These are phyloP conservation scores for Haematococcus sp. DNA, from an alignment of 139 green algal species.

Conservation along the genomic window DNA sequence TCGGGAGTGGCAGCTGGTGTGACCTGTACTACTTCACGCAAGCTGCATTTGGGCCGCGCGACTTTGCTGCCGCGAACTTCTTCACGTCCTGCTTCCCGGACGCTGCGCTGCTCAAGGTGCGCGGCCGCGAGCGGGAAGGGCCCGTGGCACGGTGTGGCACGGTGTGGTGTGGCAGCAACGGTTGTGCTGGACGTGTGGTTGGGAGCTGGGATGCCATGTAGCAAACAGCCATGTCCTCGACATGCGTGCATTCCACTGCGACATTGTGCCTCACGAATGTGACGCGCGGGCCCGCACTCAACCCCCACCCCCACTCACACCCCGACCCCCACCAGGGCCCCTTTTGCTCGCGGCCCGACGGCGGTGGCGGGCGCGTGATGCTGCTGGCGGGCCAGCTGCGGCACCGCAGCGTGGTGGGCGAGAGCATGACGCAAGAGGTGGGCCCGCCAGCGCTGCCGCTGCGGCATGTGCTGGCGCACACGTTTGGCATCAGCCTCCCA, in stretches of 20 bases:
- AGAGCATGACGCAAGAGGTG: no score
- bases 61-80: slow-evolving; percentile 11
- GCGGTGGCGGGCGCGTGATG: not conserved
- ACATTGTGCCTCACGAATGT: not conserved
- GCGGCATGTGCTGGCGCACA: no score
- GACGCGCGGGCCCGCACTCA: not conserved
- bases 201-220: not conserved
- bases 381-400: not conserved
- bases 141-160: no score
- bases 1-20: not conserved
- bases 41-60: not conserved
- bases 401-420: not conserved
- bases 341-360: slow-evolving; percentile 4
- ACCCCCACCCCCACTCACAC: no score
- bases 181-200: not conserved
- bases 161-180: not conserved
- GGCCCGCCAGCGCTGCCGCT: no score
- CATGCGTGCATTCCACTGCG: no score
- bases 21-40: slow-evolving; percentile 15
- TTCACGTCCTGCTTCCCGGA: slow-evolving; percentile 10
- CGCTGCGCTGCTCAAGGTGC: not conserved
- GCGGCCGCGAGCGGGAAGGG: no score
- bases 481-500: no score
- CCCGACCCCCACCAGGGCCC: no score
- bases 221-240: not conserved